Percentiles rank a stretch among this genome's conserved stretches.
These are phyloP conservation scores for Ascochyta fabae DNA, from an alignment of 2,329 filamentous ascomycete genomes.

Conservation along the genomic window DNA sequence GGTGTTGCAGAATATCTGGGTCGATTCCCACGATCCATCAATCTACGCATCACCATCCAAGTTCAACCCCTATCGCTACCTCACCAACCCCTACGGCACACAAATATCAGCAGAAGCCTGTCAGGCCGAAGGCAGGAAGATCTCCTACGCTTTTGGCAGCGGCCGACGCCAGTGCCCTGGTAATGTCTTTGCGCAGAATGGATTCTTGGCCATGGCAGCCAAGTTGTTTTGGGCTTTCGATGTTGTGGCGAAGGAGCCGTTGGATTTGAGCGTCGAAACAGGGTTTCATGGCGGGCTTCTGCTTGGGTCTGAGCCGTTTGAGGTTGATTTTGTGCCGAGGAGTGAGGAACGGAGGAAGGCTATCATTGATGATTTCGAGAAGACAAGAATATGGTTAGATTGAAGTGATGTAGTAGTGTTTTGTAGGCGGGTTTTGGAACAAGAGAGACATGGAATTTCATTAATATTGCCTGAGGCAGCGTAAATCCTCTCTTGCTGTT, in stretches of 20 bases:
- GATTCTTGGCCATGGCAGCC: slow-evolving; percentile 3
- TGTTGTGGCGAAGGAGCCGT: background rate
- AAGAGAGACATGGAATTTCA: too few species aligned
- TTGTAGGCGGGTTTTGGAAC: too few species aligned
- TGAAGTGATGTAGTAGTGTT: background rate
- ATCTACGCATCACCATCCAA: background rate
- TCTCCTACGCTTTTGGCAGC: slow-evolving; percentile 1
- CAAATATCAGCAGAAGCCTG: background rate
- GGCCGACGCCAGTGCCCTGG: slow-evolving; percentile 7
- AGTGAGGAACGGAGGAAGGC: background rate
- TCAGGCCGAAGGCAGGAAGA: slow-evolving; percentile 2
- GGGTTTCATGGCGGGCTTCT: slow-evolving; percentile 6
- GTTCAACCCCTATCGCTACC: slow-evolving; percentile 4
- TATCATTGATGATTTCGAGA: slow-evolving; percentile 2
- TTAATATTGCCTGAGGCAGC: too few species aligned
- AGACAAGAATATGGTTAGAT: background rate
- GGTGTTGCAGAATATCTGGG: slow-evolving; percentile 6
- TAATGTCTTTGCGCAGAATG: slow-evolving; percentile 6
- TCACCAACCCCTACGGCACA: slow-evolving; percentile 3
- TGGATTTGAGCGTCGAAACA: slow-evolving; percentile 8
- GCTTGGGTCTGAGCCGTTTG: slow-evolving; percentile 1
- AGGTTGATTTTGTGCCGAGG: slow-evolving; percentile 5
- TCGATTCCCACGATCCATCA: slow-evolving; percentile 1
- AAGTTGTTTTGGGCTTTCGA: slow-evolving; percentile 9
- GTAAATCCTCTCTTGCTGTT: background rate